These are phyloP conservation scores for Plasmodium fragile DNA, from an alignment of 169 alveolate species.

Conservation along the genomic window DNA sequence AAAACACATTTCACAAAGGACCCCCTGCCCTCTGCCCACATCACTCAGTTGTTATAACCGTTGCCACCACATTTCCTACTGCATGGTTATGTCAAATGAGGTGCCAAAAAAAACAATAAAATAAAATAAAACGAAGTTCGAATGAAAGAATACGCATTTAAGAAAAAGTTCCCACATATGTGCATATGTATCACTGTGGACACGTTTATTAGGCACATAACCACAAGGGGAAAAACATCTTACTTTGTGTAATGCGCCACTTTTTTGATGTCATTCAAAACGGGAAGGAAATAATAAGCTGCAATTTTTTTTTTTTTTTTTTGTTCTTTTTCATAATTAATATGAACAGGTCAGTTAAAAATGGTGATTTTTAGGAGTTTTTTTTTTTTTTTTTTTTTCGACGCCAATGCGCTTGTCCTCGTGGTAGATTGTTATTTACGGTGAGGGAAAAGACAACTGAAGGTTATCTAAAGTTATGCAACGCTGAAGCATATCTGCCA, in stretches of 20 bases:
- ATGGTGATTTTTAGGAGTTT: not conserved
- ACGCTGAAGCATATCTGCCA: not conserved
- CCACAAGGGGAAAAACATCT: not conserved
- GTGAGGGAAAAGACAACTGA: not conserved
- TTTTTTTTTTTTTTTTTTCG: not conserved
- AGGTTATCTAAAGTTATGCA: not conserved
- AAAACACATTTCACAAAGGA: not conserved
- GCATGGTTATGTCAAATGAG: not conserved
- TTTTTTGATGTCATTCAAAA: not conserved
- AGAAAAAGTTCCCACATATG: not conserved
- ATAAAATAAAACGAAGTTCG: not conserved
- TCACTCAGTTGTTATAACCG: not conserved
- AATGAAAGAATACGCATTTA: not conserved
- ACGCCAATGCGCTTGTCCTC: not conserved
- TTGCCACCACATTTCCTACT: not conserved
- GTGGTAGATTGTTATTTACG: not conserved
- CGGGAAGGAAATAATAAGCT: not conserved
- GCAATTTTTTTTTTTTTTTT: not conserved
- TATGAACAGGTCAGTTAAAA: not conserved
- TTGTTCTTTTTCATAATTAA: too few species aligned
- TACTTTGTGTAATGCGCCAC: not conserved
- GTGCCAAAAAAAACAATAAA: not conserved
- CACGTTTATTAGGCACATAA: not conserved
- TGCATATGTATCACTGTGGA: not conserved
- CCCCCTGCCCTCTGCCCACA: not conserved